Evolutionary conservation across 2,329 filamentous ascomycete genomes (phyloP).

Genomic region (Elsinoe batatas): DNA sequence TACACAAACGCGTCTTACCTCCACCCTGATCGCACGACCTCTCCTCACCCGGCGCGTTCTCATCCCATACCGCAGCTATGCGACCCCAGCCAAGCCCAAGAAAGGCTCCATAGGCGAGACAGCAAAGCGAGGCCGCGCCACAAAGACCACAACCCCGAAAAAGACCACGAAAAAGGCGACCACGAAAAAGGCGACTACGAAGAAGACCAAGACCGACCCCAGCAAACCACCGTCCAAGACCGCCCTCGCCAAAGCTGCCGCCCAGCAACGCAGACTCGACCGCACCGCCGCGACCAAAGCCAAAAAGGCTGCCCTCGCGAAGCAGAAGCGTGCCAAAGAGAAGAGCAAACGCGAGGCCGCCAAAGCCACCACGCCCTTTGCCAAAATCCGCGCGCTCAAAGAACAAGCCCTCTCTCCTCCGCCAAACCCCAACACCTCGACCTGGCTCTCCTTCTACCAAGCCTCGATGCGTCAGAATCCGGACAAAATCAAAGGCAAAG

Average conservation of each 20-base stretch:
- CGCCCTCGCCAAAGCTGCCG: background rate
- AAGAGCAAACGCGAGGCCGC: background rate
- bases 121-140: slow-evolving; percentile 4
- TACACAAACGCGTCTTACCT: background rate
- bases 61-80: slow-evolving; percentile 1
- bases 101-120: slow-evolving; percentile 10
- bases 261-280: slow-evolving; percentile 1
- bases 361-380: slow-evolving; percentile 13
- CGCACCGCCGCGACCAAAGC: background rate
- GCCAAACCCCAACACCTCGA: slow-evolving; percentile 12
- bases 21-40: background rate
- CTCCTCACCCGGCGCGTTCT: background rate
- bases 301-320: background rate
- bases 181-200: slow-evolving; percentile 11
- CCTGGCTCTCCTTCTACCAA: slow-evolving; percentile 24
- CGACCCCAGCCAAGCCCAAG: slow-evolving; percentile 4
- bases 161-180: slow-evolving; percentile 18
- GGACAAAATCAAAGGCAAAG: slow-evolving; percentile 34
- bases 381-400: slow-evolving; percentile 26
- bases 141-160: slow-evolving; percentile 20
- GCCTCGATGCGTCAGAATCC: slow-evolving; percentile 19
- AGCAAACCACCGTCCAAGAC: slow-evolving; percentile 5
- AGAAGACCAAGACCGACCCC: background rate
- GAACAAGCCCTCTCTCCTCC: slow-evolving; percentile 31
- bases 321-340: slow-evolving; percentile 8